Evolutionary conservation across 2,329 filamentous ascomycete genomes (phyloP), one percentile per base, ranked within the genome.

Genomic region (Blumeriella jaapii): DNA sequence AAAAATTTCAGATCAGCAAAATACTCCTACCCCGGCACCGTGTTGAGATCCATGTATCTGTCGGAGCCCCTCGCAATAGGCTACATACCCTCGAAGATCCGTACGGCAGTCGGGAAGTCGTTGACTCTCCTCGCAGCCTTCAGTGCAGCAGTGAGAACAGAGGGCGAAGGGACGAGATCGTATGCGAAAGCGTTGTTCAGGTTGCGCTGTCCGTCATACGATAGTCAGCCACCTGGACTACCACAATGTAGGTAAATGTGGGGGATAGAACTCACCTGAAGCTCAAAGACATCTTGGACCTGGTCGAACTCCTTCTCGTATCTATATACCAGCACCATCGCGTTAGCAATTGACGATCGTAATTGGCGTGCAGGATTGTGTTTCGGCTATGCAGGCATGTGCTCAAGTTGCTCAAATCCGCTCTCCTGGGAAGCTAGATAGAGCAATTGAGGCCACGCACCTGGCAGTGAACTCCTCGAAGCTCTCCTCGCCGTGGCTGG

Each of bases 181-280:
- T 98, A 98, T 59, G 91, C 91, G 68, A 98, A 98, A 61, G 86
- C 89, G 70, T 98, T 98, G 80, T 98, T 98, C 59, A 94, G 73
- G 71, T 94, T 94, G 64, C 86, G 83, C 74, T 86, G 58, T n/a
- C 48, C 25, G 25, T 40, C 9, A 34, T 44, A 53, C 36, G 38
- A 50, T 49, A 36, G 44, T 50, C 39, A 49, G 46, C 39, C 44
- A 46, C 38, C 37, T 39, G 36, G 31, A 39, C 31, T 30, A 27
- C 45, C 26, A 27, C 28, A 25, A 33, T 25, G 20, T 18, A 18
- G 20, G 28, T 10, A 17, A 27, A 31, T 18, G 14, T 23, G 13
- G 30, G 20, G 28, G 18, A 15, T 13, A 28, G 25, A 39, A 39
- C 72, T 59, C 78, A 94, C 87, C 85, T 95, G 87, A 59, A 98